phyloP scores from a whole-genome alignment of 805 yeast species.

The Wickerhamiella musiphila region DNA sequence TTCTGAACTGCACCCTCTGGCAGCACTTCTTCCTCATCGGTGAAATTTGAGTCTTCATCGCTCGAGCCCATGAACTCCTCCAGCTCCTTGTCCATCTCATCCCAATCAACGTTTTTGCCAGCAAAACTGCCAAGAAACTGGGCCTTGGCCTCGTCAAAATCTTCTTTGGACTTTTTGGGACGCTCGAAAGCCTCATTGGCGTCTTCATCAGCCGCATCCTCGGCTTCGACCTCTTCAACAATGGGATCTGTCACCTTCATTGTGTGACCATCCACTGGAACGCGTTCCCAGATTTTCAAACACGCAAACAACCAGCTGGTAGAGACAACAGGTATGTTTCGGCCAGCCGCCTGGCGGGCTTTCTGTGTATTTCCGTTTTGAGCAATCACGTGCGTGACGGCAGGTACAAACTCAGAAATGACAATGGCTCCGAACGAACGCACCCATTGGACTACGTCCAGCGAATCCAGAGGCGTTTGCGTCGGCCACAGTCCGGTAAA shows the following conservation, averaged over 20 bases:
- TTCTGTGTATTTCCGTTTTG: slow-evolving; percentile 66
- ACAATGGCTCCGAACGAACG: slow-evolving; percentile 81
- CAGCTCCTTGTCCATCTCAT: slow-evolving; percentile 36
- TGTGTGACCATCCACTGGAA: slow-evolving; percentile 41
- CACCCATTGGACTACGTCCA: slow-evolving; percentile 87
- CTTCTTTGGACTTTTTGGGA: no score
- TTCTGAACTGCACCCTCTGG: slow-evolving; percentile 2
- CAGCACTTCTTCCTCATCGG: slow-evolving; percentile 6
- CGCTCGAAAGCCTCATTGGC: slow-evolving; percentile 26
- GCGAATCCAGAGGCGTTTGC: slow-evolving; percentile 52
- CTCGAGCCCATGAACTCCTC: slow-evolving; percentile 30
- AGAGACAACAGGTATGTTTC: slow-evolving; percentile 56
- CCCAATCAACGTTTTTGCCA: slow-evolving; percentile 27
- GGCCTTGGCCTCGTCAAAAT: no score
- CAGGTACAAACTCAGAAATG: slow-evolving; percentile 46
- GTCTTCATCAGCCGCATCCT: slow-evolving; percentile 27
- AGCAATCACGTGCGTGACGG: slow-evolving; percentile 81
- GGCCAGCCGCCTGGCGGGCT: slow-evolving; percentile 59
- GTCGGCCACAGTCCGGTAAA: slow-evolving; percentile 83
- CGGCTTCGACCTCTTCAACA: slow-evolving; percentile 21
- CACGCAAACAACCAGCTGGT: slow-evolving; percentile 89
- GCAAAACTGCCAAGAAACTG: no score
- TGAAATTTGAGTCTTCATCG: slow-evolving; percentile 15
- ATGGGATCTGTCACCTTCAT: slow-evolving; percentile 35
- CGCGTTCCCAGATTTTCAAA: slow-evolving; percentile 58